Base-by-base conservation (phyloP, 2,329 filamentous ascomycete genomes). In the Pseudocercospora eumusae region DNA sequence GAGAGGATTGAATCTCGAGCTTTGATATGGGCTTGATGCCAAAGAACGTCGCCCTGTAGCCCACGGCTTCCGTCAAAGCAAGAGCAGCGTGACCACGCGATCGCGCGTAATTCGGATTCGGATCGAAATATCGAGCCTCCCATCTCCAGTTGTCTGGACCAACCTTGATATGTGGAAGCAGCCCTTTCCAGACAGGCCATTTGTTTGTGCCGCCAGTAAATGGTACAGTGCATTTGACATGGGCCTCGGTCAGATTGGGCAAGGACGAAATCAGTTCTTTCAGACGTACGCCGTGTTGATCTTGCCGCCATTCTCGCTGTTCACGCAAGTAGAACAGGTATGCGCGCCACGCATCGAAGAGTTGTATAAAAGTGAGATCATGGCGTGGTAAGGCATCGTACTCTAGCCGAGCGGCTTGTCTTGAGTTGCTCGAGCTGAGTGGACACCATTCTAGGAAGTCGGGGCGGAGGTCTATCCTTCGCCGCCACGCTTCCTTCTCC, bases 211-310 rank as follows among this genome's bases (percentile, higher is more conserved):
- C 33, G 21, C 57, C 57, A 50, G 56, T 27, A 40, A 66, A 67
- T 33, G 59, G 61, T 31, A 42, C 63, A 40, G 60, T 60, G 25
- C 47, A 62, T 27, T 56, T 56, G n/a, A 68, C 59, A 25, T 60
- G 40, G 13, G 64, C 63, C 56, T 65, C 56, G 6, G 44, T 42
- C 4, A 71, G 42, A 47, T 68, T 71, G 3, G 66, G 68, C 23
- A 72, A 60, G 20, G 63, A 54, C 13, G 66, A 56, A 9, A 70
- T 36, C 21, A 60, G 60, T 3, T 69, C 66, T 15, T 62, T 63
- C 49, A 72, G 58, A 5, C 40, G n/a, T 7, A 60, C 47, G 28
- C 62, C 59, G 3, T 61, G 53, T 2, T 21, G 21, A 21, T 66
- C 61, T 21, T 67, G 56, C 20, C 56, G 42, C 68, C 69, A 70